phyloP scores from a whole-genome alignment of 768 basidiomycete genomes.

The Trametes villosa region DNA sequence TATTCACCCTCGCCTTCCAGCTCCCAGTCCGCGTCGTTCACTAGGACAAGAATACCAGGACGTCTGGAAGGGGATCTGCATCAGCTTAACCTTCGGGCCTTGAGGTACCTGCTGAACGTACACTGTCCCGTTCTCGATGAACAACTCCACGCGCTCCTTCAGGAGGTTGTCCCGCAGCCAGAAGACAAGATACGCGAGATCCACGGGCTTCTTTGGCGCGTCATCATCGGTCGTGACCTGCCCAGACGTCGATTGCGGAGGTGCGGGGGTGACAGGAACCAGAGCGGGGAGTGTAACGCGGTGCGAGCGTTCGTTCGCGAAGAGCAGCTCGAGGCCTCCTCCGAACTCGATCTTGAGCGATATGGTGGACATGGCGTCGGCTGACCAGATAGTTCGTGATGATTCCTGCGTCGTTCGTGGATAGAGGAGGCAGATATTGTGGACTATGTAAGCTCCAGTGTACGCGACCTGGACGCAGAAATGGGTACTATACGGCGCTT shows the following conservation, averaged over 20 bases:
- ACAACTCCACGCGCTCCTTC: slow-evolving; percentile 85
- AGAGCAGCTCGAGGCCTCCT: slow-evolving; percentile 87
- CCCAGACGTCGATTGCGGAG: slow-evolving; percentile 1
- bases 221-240: slow-evolving; percentile 7
- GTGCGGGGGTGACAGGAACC: slow-evolving; percentile 35
- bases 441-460: too few species aligned
- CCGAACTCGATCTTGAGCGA: slow-evolving; percentile 74
- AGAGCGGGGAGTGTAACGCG: slow-evolving; percentile 54
- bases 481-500: too few species aligned
- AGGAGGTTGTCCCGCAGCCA: slow-evolving; percentile 79
- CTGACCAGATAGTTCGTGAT: background rate
- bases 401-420: too few species aligned
- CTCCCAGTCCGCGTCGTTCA: slow-evolving; percentile 98
- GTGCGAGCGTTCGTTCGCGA: slow-evolving; percentile 70
- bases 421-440: too few species aligned
- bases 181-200: slow-evolving; percentile 78
- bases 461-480: too few species aligned
- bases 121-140: slow-evolving; percentile 88
- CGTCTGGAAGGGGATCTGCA: slow-evolving; percentile 57
- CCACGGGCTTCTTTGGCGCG: slow-evolving; percentile 48
- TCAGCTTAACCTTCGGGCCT: background rate
- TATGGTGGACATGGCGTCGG: slow-evolving; percentile 31
- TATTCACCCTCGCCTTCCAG: slow-evolving; percentile 94
- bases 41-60: slow-evolving; percentile 94
- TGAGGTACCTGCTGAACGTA: slow-evolving; percentile 44